A percentile compares a stretch with the other conserved stretches of the same genome.
Evolutionary conservation across 129 eudicot species (phyloP).

Genomic region (Helianthus tuberosus): DNA sequence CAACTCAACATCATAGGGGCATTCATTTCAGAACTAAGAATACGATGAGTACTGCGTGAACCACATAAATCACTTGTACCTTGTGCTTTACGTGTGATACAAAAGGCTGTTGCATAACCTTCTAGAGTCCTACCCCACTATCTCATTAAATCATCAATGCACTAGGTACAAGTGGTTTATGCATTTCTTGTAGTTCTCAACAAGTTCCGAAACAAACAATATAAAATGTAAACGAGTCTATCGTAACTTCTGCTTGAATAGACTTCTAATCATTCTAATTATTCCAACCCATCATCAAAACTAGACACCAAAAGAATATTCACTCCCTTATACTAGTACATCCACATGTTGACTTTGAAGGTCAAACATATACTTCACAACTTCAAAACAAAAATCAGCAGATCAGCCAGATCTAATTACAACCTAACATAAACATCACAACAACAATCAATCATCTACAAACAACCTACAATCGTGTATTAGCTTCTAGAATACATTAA

Average conservation of each 20-base stretch:
- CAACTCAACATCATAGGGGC: background rate
- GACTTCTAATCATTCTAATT: background rate
- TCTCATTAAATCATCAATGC: too few species aligned
- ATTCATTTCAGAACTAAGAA: too few species aligned
- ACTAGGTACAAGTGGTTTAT: too few species aligned
- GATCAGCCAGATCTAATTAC: too few species aligned
- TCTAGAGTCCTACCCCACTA: too few species aligned
- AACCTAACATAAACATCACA: too few species aligned
- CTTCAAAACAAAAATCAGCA: background rate
- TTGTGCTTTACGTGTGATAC: too few species aligned
- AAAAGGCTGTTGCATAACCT: too few species aligned
- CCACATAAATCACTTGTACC: too few species aligned
- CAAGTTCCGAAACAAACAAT: background rate
- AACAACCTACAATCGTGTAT: conserved; percentile 15
- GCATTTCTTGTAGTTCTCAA: too few species aligned
- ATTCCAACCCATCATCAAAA: conserved; percentile 5
- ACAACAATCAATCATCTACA: too few species aligned
- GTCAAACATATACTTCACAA: conserved; percentile 21
- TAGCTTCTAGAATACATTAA: conserved; percentile 11
- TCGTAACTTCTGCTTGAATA: conserved; percentile 1
- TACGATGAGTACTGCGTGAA: too few species aligned
- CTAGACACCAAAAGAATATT: background rate
- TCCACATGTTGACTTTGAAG: conserved; percentile 15
- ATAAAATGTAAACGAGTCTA: background rate
- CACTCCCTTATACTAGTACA: background rate